Evolutionary conservation across 2,329 filamentous ascomycete species (phyloP), one percentile per base, ranked within the genome.

Genomic region (Zasmidium cellare): DNA sequence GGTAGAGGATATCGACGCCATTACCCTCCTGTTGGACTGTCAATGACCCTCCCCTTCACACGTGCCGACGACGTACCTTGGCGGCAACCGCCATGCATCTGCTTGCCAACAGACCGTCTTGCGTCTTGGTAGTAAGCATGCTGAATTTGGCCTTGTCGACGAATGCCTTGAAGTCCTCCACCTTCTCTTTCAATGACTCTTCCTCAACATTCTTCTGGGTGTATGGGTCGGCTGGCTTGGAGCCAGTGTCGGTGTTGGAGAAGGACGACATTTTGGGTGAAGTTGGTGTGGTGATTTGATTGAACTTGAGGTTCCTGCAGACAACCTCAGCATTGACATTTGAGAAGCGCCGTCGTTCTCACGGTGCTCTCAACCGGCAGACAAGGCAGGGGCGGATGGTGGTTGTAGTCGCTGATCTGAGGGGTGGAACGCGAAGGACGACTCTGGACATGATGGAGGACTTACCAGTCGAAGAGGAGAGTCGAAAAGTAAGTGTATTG

Each of bases 71-170:
- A 45, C 50, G 53, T 56, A 92, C 90, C 75, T 88, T 89, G 14
- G 84, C 90, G 16, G 90, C 90, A 14, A 96, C 74, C 3, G 90
- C 90, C 92, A 96, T 96, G 74, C 88, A 91, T 64, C 92, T 82
- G n/a, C 88, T 92, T 3, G 88, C 86, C 14, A 96, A 79, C 51
- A 86, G 80, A 12, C 87, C 87, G 35, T 82, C 79, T 1, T 82
- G 79, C 50, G 87, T 86, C 51, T 87, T 82, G 20, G 92, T 96
- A 9, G 91, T 94, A 85, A 96, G 87, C 88, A 96, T 90, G 74
- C 89, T 90, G 72, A 91, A 96, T 77, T 96, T 96, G 79, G 82
- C 84, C 61, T 82, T 80, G 38, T 84, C 81, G 71, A 90, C 83
- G 74, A 96, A 96, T 14, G 80, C 77, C 67, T 82, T 79, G 41